Base-by-base conservation (phyloP, 345 rosid species). In the Moringa oleifera region DNA sequence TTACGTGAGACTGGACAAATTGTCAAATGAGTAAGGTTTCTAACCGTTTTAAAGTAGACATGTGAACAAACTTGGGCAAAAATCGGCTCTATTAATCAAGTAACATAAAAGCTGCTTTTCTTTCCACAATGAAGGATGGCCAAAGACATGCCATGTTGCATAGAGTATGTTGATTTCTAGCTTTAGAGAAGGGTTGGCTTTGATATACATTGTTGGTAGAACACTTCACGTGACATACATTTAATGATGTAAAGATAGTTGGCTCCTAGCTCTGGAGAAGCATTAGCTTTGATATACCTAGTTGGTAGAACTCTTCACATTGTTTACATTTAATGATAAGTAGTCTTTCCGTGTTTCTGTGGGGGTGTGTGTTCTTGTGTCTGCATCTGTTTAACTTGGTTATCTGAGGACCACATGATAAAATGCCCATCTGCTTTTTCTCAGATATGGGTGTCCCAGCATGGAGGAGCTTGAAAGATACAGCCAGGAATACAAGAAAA, bases 391-490 rank as follows among this genome's bases (percentile, higher is more conserved):
- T 1, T 41, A 41, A 55, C 61, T 28, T 56, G 21, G 36, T 11
- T 23, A 18, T 25, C 1, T 55, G 6, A 1, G 18, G 18, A 45
- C 64, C 6, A 1, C 36, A 18, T 54, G 18, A 56, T 33, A n/a
- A 62, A 65, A 24, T 51, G 16, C 49, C 21, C n/a, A 53, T 56
- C 5, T 61, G 7, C 57, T 59, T 53, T 46, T 50, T 2, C 20
- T 65, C 73, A 89, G 97, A 80, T 90, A 83, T 77, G 97, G 91
- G 19, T 89, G 98, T 74, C 98, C 97, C 47, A 63, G 72, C 62
- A 78, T 93, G 78, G 91, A 86, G 61, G 96, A 93, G 67, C 90
- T 93, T 20, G 88, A 83, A 73, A 80, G 72, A 68, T 90, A 75
- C 67, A 81, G 80, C 71, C 79, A 72, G 62, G 86, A 86, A 63